Conservation (phyloP, 2,329 filamentous ascomycete species). For the Macroventuria anomochaeta region DNA sequence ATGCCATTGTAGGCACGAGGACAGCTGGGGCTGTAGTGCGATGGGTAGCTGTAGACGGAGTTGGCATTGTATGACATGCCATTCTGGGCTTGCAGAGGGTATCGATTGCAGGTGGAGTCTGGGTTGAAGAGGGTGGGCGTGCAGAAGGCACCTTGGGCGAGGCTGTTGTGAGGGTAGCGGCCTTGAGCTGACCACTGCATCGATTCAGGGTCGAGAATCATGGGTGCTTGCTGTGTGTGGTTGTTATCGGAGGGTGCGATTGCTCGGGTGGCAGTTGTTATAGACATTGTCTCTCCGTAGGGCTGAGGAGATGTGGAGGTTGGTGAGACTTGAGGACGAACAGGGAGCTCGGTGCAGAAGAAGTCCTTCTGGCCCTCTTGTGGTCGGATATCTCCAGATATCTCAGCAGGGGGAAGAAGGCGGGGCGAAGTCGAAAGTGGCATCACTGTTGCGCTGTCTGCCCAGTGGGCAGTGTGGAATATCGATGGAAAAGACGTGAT, state of each 20-base stretch:
- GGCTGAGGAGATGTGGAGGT: conserved; percentile 21
- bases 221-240: conserved; percentile 13
- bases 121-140: conserved; percentile 17
- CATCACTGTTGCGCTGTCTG: conserved; percentile 39
- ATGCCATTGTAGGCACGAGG: conserved; percentile 33
- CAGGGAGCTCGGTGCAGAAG: conserved; percentile 27
- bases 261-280: conserved; percentile 23
- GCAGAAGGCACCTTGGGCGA: conserved; percentile 25
- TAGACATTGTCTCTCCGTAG: conserved; percentile 18
- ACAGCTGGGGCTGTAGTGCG: conserved; percentile 23
- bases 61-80: conserved; percentile 30
- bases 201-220: conserved; percentile 21
- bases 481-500: conserved; percentile 24
- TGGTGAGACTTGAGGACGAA: conserved; percentile 23
- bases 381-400: conserved; percentile 25
- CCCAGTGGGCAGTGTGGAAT: conserved; percentile 22
- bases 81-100: conserved; percentile 26
- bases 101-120: conserved; percentile 17
- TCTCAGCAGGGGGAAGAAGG: conserved; percentile 29
- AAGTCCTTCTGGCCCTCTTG: conserved; percentile 24
- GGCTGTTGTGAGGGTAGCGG: conserved; percentile 17
- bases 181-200: conserved; percentile 34
- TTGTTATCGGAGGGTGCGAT: conserved; percentile 12
- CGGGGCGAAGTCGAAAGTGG: conserved; percentile 39
- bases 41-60: conserved; percentile 29